phyloP scores from a whole-genome alignment of 768 basidiomycete species.

The Pleurotus djamor region DNA sequence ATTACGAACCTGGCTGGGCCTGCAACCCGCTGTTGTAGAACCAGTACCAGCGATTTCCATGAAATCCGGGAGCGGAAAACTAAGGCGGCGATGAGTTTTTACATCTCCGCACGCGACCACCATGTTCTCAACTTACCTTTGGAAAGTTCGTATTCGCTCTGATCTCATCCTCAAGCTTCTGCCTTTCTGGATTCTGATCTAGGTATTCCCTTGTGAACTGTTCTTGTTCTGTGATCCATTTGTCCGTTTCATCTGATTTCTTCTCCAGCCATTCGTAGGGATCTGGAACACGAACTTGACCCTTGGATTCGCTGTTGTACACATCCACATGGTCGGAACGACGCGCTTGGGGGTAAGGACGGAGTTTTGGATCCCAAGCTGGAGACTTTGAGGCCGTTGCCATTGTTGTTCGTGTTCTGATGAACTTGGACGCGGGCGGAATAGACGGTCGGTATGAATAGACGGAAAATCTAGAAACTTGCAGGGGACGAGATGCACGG shows the following conservation, averaged over 20 bases:
- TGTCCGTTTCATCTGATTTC: conserved; percentile 58
- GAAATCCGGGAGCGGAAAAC: conserved; percentile 63
- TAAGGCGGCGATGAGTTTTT: conserved; percentile 18
- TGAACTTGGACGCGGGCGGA: conserved; percentile 1
- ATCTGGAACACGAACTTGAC: conserved; percentile 61
- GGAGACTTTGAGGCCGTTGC: conserved; percentile 18
- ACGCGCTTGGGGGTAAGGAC: conserved; percentile 57
- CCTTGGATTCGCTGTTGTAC: conserved; percentile 65
- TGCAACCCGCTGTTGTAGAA: conserved; percentile 77
- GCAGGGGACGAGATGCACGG: background rate
- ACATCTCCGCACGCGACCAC: background rate
- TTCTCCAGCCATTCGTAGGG: conserved; percentile 79
- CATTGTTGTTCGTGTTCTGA: background rate
- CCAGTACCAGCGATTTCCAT: conserved; percentile 82
- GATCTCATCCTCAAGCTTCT: conserved; percentile 58
- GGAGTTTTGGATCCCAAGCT: conserved; percentile 47
- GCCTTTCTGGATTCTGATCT: conserved; percentile 58
- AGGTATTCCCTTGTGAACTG: conserved; percentile 57
- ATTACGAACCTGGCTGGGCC: conserved; percentile 51
- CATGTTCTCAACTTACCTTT: conserved; percentile 25
- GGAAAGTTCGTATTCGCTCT: conserved; percentile 39
- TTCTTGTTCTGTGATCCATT: conserved; percentile 64
- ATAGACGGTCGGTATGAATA: conserved; percentile 3
- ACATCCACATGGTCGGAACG: conserved; percentile 66
- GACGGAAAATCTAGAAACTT: conserved; percentile 6